Evolutionary conservation across 768 basidiomycete species (phyloP).

Genomic region (Tylopilus cervinicoccineus): DNA sequence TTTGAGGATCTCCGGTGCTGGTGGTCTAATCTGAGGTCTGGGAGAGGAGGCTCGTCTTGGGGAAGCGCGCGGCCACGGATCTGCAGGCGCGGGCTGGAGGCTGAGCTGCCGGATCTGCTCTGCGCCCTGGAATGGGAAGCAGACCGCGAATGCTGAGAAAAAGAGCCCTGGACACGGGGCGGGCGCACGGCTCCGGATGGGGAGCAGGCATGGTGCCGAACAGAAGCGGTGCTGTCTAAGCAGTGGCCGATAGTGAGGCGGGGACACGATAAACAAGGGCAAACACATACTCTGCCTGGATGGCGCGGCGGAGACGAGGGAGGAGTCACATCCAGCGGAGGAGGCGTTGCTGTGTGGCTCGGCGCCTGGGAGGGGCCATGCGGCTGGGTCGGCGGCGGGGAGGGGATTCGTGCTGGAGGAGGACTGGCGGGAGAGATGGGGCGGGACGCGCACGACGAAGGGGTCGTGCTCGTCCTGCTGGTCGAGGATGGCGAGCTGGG

Average conservation of each 20-base stretch:
- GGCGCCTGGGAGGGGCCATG: slow-evolving; percentile 21
- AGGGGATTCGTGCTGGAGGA: slow-evolving; percentile 24
- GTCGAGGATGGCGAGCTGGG: slow-evolving; percentile 22
- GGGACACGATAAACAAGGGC: slow-evolving; percentile 7
- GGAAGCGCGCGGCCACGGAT: slow-evolving; percentile 40
- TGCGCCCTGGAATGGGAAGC: slow-evolving; percentile 42
- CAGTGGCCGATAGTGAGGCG: slow-evolving; percentile 8
- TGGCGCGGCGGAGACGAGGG: slow-evolving; percentile 27
- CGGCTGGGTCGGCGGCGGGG: slow-evolving; percentile 13
- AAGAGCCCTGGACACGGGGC: slow-evolving; percentile 36
- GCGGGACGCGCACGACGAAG: slow-evolving; percentile 40
- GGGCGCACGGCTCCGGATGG: slow-evolving; percentile 28
- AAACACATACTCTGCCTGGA: slow-evolving; percentile 38
- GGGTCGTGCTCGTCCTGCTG: slow-evolving; percentile 37
- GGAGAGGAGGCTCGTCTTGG: slow-evolving; percentile 31
- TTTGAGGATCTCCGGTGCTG: slow-evolving; percentile 12
- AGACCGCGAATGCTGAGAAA: slow-evolving; percentile 31
- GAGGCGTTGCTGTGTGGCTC: slow-evolving; percentile 32
- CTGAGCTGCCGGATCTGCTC: slow-evolving; percentile 43
- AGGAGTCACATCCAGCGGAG: slow-evolving; percentile 31
- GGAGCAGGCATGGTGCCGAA: slow-evolving; percentile 29
- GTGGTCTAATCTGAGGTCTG: slow-evolving; percentile 24
- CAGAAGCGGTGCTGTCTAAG: slow-evolving; percentile 28
- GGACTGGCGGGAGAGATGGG: slow-evolving; percentile 29
- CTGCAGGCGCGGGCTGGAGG: slow-evolving; percentile 46